Evolutionary conservation across 2,329 filamentous ascomycete genomes (phyloP).

Genomic region (Dactylellina drechsleri): DNA sequence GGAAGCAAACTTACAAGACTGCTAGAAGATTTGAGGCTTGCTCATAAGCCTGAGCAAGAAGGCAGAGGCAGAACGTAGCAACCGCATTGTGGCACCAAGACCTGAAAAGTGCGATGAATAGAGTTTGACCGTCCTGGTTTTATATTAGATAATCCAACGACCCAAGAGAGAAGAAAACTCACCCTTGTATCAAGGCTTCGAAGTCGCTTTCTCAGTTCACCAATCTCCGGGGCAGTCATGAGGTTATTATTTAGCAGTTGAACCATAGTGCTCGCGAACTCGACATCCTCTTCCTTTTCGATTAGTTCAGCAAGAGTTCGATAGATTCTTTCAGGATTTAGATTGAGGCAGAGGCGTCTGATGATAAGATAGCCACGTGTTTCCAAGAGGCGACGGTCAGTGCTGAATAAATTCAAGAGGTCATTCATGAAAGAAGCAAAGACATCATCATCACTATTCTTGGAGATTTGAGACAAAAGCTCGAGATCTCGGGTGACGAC

Average conservation of each 20-base stretch:
- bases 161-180: constrained; percentile 53
- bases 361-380: constrained; percentile 96
- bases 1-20: constrained; percentile 77
- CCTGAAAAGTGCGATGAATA: constrained; percentile 92
- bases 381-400: constrained; percentile 88
- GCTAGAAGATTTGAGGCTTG: constrained; percentile 96
- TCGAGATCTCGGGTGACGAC: constrained; percentile 96
- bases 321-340: constrained; percentile 95
- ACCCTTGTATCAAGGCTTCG: constrained; percentile 89
- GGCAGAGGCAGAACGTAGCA: constrained; percentile 92
- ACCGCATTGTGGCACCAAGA: constrained; percentile 99
- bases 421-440: constrained; percentile 99
- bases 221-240: constrained; percentile 93
- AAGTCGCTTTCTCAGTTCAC: constrained; percentile 87
- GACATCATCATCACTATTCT: constrained; percentile 95
- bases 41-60: constrained; percentile 96
- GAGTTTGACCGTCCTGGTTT: constrained; percentile 85
- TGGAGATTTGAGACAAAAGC: constrained; percentile 92
- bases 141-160: constrained; percentile 46
- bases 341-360: constrained; percentile 87
- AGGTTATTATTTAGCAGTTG: constrained; percentile 99
- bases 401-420: constrained; percentile 91
- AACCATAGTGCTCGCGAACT: constrained; percentile 99
- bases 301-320: constrained; percentile 94
- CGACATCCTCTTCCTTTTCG: constrained; percentile 96